Evolutionary conservation across 371 early-diverging fungal genomes (phyloP).

Genomic region (Lichtheimia corymbifera): DNA sequence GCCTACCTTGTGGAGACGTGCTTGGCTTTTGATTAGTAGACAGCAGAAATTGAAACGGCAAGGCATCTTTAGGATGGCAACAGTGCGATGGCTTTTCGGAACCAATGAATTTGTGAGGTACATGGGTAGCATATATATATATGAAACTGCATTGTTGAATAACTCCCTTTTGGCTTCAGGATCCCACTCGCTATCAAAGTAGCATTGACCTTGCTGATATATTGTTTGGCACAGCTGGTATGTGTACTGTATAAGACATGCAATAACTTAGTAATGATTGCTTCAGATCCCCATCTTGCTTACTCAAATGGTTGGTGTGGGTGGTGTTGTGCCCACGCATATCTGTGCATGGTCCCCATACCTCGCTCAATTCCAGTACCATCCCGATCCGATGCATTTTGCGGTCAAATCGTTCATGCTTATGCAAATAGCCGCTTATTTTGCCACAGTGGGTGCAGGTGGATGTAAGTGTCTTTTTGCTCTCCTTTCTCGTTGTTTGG

Average conservation of each 20-base stretch:
- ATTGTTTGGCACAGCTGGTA: constrained; percentile 47
- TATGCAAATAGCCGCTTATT: constrained; percentile 37
- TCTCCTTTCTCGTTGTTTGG: not conserved
- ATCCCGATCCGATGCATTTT: constrained; percentile 37
- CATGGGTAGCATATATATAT: not conserved
- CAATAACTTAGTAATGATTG: not conserved
- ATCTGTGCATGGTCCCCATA: constrained; percentile 48
- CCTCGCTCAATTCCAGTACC: constrained; percentile 34
- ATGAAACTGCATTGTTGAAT: not conserved
- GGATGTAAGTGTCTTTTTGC: constrained; percentile 23
- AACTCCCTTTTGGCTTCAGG: constrained; percentile 10
- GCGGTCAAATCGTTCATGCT: constrained; percentile 33
- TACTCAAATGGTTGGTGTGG: constrained; percentile 43
- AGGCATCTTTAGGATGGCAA: not conserved
- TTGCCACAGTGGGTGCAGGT: constrained; percentile 44
- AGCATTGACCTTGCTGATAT: constrained; percentile 34
- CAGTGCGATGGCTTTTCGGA: constrained; percentile 22
- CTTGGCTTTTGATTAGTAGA: constrained; percentile 6
- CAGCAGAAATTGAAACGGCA: not conserved
- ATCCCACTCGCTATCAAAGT: constrained; percentile 46
- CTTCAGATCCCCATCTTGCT: constrained; percentile 42
- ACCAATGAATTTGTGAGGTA: constrained; percentile 33
- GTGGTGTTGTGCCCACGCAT: constrained; percentile 39
- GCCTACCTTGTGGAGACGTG: not conserved
- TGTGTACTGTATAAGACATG: not conserved